Conservation (phyloP, 768 basidiomycete genomes). For the Solioccasus polychromus region DNA sequence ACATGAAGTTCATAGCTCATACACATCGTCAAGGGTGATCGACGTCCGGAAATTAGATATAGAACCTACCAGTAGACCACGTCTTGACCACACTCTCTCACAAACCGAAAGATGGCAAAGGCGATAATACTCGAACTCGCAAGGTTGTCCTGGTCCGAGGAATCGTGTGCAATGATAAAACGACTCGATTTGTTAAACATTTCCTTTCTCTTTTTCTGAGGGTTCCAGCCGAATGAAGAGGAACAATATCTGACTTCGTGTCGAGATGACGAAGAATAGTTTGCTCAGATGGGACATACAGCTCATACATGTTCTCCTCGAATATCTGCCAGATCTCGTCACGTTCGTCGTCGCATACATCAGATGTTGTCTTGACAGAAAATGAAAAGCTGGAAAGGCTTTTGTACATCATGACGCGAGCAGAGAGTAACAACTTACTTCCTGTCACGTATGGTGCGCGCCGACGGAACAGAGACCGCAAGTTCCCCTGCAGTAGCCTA, state of each 20-base stretch:
- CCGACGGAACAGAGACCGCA: slow-evolving; percentile 12
- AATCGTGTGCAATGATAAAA: slow-evolving; percentile 46
- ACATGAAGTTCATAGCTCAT: slow-evolving; percentile 80
- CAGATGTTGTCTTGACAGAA: slow-evolving; percentile 23
- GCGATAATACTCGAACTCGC: slow-evolving; percentile 31
- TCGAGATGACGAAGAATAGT: neutral
- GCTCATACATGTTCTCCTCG: slow-evolving; percentile 55
- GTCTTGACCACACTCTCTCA: slow-evolving; percentile 56
- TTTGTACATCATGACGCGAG: neutral
- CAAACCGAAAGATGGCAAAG: slow-evolving; percentile 70
- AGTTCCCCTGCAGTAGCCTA: slow-evolving; percentile 25
- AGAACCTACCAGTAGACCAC: slow-evolving; percentile 68
- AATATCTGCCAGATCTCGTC: slow-evolving; percentile 49
- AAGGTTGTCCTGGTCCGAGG: slow-evolving; percentile 10
- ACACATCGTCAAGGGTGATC: neutral
- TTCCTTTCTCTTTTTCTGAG: slow-evolving; percentile 52
- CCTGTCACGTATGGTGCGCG: slow-evolving; percentile 6
- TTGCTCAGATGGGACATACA: slow-evolving; percentile 28
- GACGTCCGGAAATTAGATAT: neutral
- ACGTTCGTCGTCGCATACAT: slow-evolving; percentile 36
- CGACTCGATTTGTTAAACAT: slow-evolving; percentile 60
- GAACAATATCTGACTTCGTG: slow-evolving; percentile 44
- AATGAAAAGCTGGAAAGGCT: slow-evolving; percentile 22
- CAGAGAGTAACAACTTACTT: slow-evolving; percentile 10
- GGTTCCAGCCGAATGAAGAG: slow-evolving; percentile 69